Base-by-base conservation (phyloP, 257 asterid species). In the Verbena officinalis region DNA sequence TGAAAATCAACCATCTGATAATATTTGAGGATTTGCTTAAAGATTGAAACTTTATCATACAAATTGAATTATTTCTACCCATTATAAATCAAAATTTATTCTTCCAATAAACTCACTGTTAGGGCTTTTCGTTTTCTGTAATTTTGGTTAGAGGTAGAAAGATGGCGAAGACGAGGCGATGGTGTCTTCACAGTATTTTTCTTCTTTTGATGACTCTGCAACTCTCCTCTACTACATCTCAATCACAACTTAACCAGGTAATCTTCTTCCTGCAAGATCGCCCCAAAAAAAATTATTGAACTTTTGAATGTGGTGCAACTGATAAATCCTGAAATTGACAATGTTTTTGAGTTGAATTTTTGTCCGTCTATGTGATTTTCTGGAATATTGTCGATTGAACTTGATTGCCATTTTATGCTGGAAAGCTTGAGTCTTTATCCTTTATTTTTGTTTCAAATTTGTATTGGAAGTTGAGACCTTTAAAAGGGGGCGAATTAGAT, bases 141-240 rank as follows among this genome's bases (percentile, higher is more conserved):
- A 36, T 54, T 58, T 64, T 64, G 65, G n/a, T 59, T 39, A 17
- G 20, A 33, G 53, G 16, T 5, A 7, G 40, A 36, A 1, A 36
- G 40, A 75, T 71, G 84, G 65, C 23, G 62, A 63, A 71, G 68
- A 63, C 73, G 61, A 63, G 27, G 59, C 22, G 24, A 16, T 20
- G 22, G 13, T 38, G 30, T 33, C n/a, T 53, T 15, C 24, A 42
- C 71, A 55, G 42, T 17, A 3, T 72, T n/a, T 53, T 38, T 40
- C 74, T 74, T 53, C 61, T 74, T 5, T 43, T 53, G 16, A 54
- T 59, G 40, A 61, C 57, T 49, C 70, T 70, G 57, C 75, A 49
- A 12, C 66, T 72, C 56, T 59, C 73, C 54, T 64, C 46, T 67
- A 19, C 81, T 7, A 39, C 67, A 44, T 48, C 75, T 31, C 67